phyloP scores from a whole-genome alignment of 2,329 filamentous ascomycete species.

The Ceratocystis albifundus region DNA sequence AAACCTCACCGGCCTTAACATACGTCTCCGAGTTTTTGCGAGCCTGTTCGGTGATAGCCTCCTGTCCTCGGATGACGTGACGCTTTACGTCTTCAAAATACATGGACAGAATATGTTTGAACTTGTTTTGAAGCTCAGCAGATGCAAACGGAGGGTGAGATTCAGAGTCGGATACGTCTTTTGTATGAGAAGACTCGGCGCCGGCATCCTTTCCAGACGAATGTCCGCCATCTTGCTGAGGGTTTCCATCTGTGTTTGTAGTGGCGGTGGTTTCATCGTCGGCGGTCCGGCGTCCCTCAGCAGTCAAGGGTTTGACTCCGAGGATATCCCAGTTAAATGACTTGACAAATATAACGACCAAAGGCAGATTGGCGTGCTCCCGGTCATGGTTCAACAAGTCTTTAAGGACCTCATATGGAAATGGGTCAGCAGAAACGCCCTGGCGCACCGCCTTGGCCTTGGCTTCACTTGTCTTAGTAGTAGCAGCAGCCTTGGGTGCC shows the following conservation, averaged over 20 bases:
- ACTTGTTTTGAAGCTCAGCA: slow-evolving; percentile 69
- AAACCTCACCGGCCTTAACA: slow-evolving; percentile 95
- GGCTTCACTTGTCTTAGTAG: slow-evolving; percentile 47
- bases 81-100: slow-evolving; percentile 90
- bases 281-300: slow-evolving; percentile 71
- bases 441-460: slow-evolving; percentile 48
- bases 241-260: slow-evolving; percentile 34
- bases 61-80: slow-evolving; percentile 84
- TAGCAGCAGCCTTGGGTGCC: slow-evolving; percentile 38
- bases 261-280: slow-evolving; percentile 59
- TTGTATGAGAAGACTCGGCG: slow-evolving; percentile 17
- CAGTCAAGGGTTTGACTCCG: slow-evolving; percentile 58
- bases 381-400: slow-evolving; percentile 88
- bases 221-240: slow-evolving; percentile 9
- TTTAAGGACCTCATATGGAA: slow-evolving; percentile 94
- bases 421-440: slow-evolving; percentile 64
- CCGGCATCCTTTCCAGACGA: slow-evolving; percentile 24
- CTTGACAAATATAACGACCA: slow-evolving; percentile 92
- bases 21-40: slow-evolving; percentile 96
- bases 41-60: slow-evolving; percentile 72
- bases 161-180: slow-evolving; percentile 27
- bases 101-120: slow-evolving; percentile 69
- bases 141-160: slow-evolving; percentile 65
- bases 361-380: slow-evolving; percentile 78
- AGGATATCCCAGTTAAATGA: slow-evolving; percentile 92